phyloP scores from a whole-genome alignment of 1,284 basidiomycete species.

The Cryptococcus maquisensis region DNA sequence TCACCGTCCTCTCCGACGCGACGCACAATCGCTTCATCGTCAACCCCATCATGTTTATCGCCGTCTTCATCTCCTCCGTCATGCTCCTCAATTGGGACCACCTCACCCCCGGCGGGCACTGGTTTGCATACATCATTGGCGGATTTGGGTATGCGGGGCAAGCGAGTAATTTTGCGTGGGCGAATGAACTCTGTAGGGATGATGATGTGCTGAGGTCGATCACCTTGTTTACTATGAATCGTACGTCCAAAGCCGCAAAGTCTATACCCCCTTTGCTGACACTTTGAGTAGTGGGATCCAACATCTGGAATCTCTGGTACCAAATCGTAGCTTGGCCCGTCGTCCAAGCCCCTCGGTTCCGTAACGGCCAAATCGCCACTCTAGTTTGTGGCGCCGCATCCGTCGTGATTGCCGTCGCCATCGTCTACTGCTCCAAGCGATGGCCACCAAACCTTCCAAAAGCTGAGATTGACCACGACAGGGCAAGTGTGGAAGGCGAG shows the following conservation, averaged over 20 bases:
- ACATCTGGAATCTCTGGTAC: slow-evolving; percentile 37
- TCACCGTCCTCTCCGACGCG: slow-evolving; percentile 35
- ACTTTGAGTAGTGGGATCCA: slow-evolving; percentile 10
- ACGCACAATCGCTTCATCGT: slow-evolving; percentile 40
- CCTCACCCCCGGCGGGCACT: slow-evolving; percentile 22
- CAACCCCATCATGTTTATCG: slow-evolving; percentile 38
- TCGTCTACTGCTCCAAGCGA: slow-evolving; percentile 26
- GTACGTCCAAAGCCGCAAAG: neutral
- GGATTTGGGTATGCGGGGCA: slow-evolving; percentile 42
- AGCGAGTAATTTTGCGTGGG: slow-evolving; percentile 45
- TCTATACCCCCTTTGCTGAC: neutral
- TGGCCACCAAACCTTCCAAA: slow-evolving; percentile 17
- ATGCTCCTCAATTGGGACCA: slow-evolving; percentile 40
- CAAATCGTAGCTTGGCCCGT: slow-evolving; percentile 38
- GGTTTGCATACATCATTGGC: slow-evolving; percentile 38
- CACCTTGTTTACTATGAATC: slow-evolving; percentile 40
- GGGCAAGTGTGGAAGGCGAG: neutral
- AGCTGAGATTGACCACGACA: neutral
- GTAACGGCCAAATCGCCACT: slow-evolving; percentile 41
- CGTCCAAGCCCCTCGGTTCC: slow-evolving; percentile 31
- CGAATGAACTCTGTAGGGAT: slow-evolving; percentile 37
- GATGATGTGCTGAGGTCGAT: slow-evolving; percentile 40
- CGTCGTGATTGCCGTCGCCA: slow-evolving; percentile 25
- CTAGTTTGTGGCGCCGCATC: slow-evolving; percentile 32
- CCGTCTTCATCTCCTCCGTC: slow-evolving; percentile 30